Percentiles rank a stretch among this genome's conserved stretches.
phyloP scores from a whole-genome alignment of 2,329 filamentous ascomycete species.

The Aspergillus arachidicola region DNA sequence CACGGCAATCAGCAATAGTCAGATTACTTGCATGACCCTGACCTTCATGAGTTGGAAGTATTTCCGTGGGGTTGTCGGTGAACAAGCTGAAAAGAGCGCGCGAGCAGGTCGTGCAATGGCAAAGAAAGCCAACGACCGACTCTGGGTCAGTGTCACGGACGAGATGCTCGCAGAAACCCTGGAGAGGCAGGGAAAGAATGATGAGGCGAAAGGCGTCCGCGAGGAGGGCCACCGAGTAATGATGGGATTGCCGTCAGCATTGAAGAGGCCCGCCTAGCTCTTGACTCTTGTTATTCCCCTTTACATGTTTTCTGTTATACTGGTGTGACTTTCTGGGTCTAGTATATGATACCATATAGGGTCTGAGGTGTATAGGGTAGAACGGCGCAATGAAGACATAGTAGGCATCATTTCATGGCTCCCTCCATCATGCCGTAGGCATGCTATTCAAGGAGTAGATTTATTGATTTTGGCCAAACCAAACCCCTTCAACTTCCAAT shows the following conservation, averaged over 20 bases:
- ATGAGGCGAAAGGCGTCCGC: slow-evolving; percentile 51
- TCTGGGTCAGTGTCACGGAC: slow-evolving; percentile 81
- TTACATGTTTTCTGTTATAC: slow-evolving; percentile 2
- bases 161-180: slow-evolving; percentile 76
- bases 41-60: slow-evolving; percentile 83
- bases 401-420: not conserved
- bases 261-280: slow-evolving; percentile 32
- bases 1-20: slow-evolving; percentile 70
- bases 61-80: slow-evolving; percentile 79
- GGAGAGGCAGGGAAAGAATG: slow-evolving; percentile 68
- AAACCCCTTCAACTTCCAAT: not conserved
- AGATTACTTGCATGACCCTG: slow-evolving; percentile 80
- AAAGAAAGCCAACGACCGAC: slow-evolving; percentile 67
- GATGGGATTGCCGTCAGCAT: slow-evolving; percentile 38
- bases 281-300: slow-evolving; percentile 7
- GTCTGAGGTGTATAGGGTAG: slow-evolving; percentile 23
- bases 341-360: slow-evolving; percentile 37
- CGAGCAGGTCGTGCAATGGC: slow-evolving; percentile 70
- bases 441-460: not conserved
- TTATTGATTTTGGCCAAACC: too few species aligned
- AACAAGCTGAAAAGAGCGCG: slow-evolving; percentile 76
- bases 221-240: slow-evolving; percentile 49
- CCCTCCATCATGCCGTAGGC: not conserved
- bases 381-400: slow-evolving; percentile 16
- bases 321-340: slow-evolving; percentile 15